A percentile compares a stretch with the other conserved stretches of the same genome.
Evolutionary conservation across 306 rosid species (phyloP).

Genomic region (Prunus mira): DNA sequence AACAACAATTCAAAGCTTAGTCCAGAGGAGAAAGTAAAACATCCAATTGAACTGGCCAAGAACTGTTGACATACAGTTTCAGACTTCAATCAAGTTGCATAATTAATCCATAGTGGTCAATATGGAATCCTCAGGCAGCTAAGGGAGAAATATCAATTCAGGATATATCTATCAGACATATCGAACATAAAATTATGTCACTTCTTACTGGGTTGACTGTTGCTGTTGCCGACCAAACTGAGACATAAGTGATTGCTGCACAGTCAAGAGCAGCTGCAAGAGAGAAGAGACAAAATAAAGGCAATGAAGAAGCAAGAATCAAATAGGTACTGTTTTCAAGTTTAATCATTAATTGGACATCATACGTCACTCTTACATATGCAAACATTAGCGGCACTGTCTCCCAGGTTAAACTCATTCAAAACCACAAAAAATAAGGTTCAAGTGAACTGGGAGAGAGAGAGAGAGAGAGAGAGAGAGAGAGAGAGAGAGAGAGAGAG

Average conservation of each 20-base stretch:
- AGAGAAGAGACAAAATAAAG: not conserved
- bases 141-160: not conserved
- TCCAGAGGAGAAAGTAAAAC: not conserved
- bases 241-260: conserved; percentile 63
- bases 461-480: not conserved
- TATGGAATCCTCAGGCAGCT: conserved; percentile 3
- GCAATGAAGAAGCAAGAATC: not conserved
- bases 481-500: not conserved
- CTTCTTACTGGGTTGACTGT: conserved; percentile 71
- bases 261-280: conserved; percentile 61
- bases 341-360: not conserved
- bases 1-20: not conserved
- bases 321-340: not conserved
- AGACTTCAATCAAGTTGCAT: not conserved
- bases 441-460: not conserved
- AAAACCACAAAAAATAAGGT: not conserved
- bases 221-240: conserved; percentile 56
- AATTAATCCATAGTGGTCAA: not conserved
- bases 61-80: conserved; percentile 8
- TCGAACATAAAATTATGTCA: conserved; percentile 19
- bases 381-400: not conserved
- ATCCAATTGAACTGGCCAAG: not conserved
- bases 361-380: not conserved
- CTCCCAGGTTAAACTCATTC: not conserved
- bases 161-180: not conserved